These are phyloP conservation scores for Penstemon eatonii DNA, from an alignment of 257 asterid species.

Conservation along the genomic window DNA sequence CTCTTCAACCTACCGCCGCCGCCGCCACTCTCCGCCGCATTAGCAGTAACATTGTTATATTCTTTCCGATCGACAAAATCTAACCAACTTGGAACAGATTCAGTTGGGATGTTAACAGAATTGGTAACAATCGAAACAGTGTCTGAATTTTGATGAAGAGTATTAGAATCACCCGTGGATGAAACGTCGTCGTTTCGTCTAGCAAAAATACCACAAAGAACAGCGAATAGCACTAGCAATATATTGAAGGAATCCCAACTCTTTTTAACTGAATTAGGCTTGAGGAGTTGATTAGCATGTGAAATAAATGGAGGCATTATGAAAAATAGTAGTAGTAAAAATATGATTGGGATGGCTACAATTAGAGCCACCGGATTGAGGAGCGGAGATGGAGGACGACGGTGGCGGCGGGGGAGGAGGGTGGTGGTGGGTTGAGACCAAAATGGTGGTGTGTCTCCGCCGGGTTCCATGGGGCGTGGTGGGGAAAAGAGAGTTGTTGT, in stretches of 20 bases:
- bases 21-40: neutral
- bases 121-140: constrained; percentile 25
- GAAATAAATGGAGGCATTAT: constrained; percentile 58
- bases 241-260: constrained; percentile 75
- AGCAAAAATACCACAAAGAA: constrained; percentile 79
- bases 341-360: constrained; percentile 46
- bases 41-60: constrained; percentile 22
- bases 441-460: constrained; percentile 62
- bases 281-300: constrained; percentile 50
- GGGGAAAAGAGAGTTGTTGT: neutral
- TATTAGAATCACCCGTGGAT: constrained; percentile 22
- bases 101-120: constrained; percentile 27
- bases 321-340: constrained; percentile 46
- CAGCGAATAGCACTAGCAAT: constrained; percentile 61
- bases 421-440: constrained; percentile 56
- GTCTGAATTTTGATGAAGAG: neutral
- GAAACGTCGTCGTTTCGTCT: constrained; percentile 58
- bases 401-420: constrained; percentile 43
- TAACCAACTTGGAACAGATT: constrained; percentile 43
- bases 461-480: constrained; percentile 48
- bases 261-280: constrained; percentile 66
- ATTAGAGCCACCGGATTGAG: constrained; percentile 60
- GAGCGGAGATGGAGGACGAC: constrained; percentile 46
- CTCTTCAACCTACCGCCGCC: constrained; percentile 58
- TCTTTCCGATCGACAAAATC: constrained; percentile 38